Base-by-base conservation (phyloP, 805 yeast genomes). In the Ogataea polymorpha region DNA sequence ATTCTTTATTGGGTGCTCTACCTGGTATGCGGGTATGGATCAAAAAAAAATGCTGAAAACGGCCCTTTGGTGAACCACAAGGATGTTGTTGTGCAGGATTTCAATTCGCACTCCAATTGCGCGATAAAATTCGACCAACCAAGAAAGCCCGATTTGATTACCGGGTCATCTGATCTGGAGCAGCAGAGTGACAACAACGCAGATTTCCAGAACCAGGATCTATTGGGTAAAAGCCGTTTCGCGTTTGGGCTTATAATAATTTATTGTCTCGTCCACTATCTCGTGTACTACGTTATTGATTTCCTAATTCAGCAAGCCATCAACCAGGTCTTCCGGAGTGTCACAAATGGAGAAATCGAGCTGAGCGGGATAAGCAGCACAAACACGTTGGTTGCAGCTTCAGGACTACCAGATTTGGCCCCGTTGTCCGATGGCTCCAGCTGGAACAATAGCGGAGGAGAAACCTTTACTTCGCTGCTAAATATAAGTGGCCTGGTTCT, bases 211-310 rank as follows among this genome's bases (percentile, higher is more conserved):
- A 45, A 33, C 31, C 46, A 45, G 16, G 51, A 50, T 9, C 32
- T 50, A 15, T 17, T 45, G 10, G 55, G 51, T 5, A 51, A 49
- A 30, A 32, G 49, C 28, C 46, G 46, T 30, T 40, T 51, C 29
- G 46, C 43, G 4, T 49, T 44, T 26, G 51, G 49, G 9, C 29
- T 46, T 8, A 41, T 49, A 16, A 44, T 51, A 3, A 5, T 37
- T 4, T 54, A 53, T 36, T 53, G 50, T 35, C 40, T 53, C 25
- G 37, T 47, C 10, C 54, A 51, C 24, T 55, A 50, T 32, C 23
- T 55, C 32, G 35, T 42, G 7, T 53, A 51, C 29, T 53, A 50
- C 37, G 35, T 46, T 11, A 42, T 53, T 9, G 37, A 51, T 18
- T 50, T 53, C n/a, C 23, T 48, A 24, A 37, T 51, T 9, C 53